A percentile compares a stretch with the other conserved stretches of the same genome.
Evolutionary conservation across 805 yeast genomes (phyloP).

Genomic region (Wickerhamomyces sydowiorum): DNA sequence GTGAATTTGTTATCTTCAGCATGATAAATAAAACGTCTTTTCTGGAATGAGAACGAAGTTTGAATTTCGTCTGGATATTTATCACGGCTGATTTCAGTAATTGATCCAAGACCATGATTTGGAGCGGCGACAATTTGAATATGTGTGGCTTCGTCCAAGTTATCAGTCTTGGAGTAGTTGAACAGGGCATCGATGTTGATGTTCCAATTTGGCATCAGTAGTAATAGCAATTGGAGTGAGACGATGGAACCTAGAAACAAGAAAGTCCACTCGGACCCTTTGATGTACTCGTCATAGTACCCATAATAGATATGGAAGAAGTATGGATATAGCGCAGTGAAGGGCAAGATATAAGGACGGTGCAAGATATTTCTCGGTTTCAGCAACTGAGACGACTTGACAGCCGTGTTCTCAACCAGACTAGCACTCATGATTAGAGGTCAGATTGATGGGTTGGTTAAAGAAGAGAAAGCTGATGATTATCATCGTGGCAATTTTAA

Average conservation of each 20-base stretch:
- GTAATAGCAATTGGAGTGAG: conserved; percentile 66
- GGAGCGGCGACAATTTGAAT: conserved; percentile 77
- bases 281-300: conserved; percentile 76
- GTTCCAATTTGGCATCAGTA: conserved; percentile 95
- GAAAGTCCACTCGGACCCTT: conserved; percentile 94
- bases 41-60: conserved; percentile 77
- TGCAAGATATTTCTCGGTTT: conserved; percentile 53
- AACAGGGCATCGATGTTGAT: conserved; percentile 62
- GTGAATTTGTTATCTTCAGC: conserved; percentile 48
- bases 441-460: too few species aligned
- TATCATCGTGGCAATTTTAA: background rate
- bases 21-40: conserved; percentile 80
- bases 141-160: conserved; percentile 60
- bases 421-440: conserved; percentile 7
- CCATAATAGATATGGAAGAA: conserved; percentile 58
- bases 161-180: conserved; percentile 52
- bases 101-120: conserved; percentile 81
- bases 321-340: conserved; percentile 68
- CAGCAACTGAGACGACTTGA: conserved; percentile 68
- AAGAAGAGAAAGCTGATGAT: too few species aligned
- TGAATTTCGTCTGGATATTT: conserved; percentile 55
- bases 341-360: conserved; percentile 82
- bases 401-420: conserved; percentile 67
- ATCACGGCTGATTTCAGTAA: conserved; percentile 54
- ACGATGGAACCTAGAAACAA: conserved; percentile 72